phyloP scores from a whole-genome alignment of 75 land plant species.

The Azolla pinnata region DNA sequence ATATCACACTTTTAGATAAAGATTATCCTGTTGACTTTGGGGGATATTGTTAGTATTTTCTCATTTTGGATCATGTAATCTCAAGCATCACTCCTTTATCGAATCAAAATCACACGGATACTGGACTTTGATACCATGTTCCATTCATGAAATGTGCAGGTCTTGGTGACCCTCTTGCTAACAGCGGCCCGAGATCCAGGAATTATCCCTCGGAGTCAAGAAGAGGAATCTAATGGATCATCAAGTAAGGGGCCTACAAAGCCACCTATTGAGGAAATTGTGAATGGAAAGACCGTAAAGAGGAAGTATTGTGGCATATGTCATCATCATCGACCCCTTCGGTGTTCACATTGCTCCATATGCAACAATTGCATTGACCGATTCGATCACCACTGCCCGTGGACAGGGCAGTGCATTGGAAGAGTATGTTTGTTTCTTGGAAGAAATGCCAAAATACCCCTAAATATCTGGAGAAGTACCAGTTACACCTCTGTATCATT shows the following conservation, averaged over 20 bases:
- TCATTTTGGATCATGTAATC: too few relatives aligned
- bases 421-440: conserved; percentile 19
- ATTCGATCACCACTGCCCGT: conserved; percentile 76
- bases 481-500: too few relatives aligned
- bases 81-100: too few relatives aligned
- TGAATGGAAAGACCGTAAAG: conserved; percentile 44
- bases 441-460: background rate
- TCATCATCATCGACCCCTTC: conserved; percentile 55
- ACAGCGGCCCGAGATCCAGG: conserved; percentile 69
- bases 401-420: conserved; percentile 77
- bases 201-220: conserved; percentile 51
- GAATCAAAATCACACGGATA: too few relatives aligned
- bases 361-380: conserved; percentile 59
- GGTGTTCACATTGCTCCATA: conserved; percentile 67
- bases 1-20: too few relatives aligned
- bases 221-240: conserved; percentile 44
- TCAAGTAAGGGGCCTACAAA: conserved; percentile 16
- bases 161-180: conserved; percentile 35
- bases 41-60: too few relatives aligned
- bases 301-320: conserved; percentile 68
- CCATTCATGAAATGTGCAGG: conserved; percentile 36
- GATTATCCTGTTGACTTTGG: too few relatives aligned
- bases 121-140: too few relatives aligned
- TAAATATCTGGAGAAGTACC: too few relatives aligned
- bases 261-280: conserved; percentile 28